Percentiles rank a stretch among this genome's conserved stretches.
Evolutionary conservation across 106 monocot species (phyloP).

Genomic region (Alisma plantagoaquatica): DNA sequence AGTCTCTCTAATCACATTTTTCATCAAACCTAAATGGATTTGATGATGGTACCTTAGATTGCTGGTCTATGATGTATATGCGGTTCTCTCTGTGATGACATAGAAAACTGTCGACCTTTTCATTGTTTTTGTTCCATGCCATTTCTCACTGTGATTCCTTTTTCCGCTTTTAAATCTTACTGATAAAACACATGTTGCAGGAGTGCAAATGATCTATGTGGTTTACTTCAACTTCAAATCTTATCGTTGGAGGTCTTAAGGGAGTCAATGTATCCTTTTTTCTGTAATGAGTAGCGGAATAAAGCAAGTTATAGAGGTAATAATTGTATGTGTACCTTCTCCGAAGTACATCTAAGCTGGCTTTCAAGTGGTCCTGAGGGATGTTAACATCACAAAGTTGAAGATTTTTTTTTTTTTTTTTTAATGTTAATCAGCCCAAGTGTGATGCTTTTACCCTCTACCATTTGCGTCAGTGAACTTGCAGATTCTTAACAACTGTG

Average conservation of each 20-base stretch:
- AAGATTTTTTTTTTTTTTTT: background rate
- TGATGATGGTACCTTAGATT: too few relatives aligned
- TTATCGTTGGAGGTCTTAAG: conserved; percentile 80
- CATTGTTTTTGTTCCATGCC: background rate
- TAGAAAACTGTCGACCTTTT: background rate
- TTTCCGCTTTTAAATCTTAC: background rate
- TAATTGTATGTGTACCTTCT: background rate
- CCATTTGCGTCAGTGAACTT: background rate
- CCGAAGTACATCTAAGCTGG: background rate
- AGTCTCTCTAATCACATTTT: too few relatives aligned
- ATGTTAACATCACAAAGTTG: too few relatives aligned
- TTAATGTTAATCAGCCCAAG: background rate
- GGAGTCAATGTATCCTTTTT: conserved; percentile 85
- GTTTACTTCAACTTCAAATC: conserved; percentile 71
- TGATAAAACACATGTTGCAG: conserved; percentile 14
- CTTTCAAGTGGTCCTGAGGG: background rate
- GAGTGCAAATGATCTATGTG: conserved; percentile 19
- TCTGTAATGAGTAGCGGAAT: background rate
- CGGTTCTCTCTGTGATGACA: background rate
- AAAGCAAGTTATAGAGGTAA: background rate
- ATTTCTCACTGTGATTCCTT: background rate
- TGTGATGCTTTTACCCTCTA: background rate
- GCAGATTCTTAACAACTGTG: conserved; percentile 30
- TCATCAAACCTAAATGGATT: too few relatives aligned
- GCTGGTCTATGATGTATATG: background rate